Conservation (phyloP, 164 flowering plant genomes). For the Stephania yunnanensis region DNA sequence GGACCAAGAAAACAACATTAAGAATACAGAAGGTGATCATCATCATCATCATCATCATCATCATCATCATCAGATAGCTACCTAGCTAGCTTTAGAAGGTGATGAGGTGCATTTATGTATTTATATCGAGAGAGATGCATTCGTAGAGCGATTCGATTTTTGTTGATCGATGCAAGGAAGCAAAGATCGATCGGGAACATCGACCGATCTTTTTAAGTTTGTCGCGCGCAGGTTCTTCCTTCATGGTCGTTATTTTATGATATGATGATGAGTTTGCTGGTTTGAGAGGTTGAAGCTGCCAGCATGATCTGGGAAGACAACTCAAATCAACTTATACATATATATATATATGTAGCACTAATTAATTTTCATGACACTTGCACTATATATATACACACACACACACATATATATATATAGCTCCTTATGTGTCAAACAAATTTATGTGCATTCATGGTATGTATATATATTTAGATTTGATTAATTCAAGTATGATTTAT, state of each 20-base stretch:
- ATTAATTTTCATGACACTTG: not conserved
- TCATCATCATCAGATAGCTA: not conserved
- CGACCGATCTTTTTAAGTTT: not conserved
- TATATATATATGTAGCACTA: too few relatives aligned
- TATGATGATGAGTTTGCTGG: constrained; percentile 28
- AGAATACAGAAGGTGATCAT: constrained; percentile 12
- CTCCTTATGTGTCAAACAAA: not conserved
- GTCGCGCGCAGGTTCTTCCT: not conserved
- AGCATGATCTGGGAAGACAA: constrained; percentile 59
- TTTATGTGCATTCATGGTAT: not conserved
- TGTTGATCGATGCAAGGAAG: not conserved
- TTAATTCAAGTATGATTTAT: not conserved
- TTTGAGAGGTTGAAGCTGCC: constrained; percentile 79
- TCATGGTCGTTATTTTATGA: not conserved
- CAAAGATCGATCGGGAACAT: not conserved
- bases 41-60: not conserved
- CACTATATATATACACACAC: not conserved
- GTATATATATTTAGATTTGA: not conserved
- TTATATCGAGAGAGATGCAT: constrained; percentile 7
- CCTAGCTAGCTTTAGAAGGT: not conserved
- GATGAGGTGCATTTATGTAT: constrained; percentile 11
- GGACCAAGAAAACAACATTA: constrained; percentile 27
- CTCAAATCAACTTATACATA: not conserved
- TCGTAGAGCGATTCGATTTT: not conserved
- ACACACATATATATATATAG: too few relatives aligned